phyloP scores from a whole-genome alignment of 768 basidiomycete species.

The Cyclocybe cylindracea region DNA sequence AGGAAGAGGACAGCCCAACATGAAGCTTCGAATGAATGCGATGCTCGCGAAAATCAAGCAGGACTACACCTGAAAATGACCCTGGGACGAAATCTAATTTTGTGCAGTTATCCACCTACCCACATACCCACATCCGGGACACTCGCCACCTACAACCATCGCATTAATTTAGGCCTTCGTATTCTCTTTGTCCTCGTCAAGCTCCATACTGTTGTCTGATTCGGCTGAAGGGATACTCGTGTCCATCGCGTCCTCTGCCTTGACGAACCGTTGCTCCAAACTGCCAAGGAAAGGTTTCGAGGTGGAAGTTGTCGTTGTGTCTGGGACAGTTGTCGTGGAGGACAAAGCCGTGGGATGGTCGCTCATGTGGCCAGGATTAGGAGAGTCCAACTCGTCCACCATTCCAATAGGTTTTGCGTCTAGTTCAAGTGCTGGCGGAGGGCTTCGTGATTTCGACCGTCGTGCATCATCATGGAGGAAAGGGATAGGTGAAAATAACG shows the following conservation, averaged over 20 bases:
- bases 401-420: slow-evolving; percentile 65
- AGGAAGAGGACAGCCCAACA: slow-evolving; percentile 55
- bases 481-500: slow-evolving; percentile 85
- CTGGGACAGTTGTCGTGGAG: slow-evolving; percentile 51
- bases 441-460: slow-evolving; percentile 76
- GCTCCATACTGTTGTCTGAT: slow-evolving; percentile 40
- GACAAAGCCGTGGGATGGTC: slow-evolving; percentile 74
- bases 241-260: slow-evolving; percentile 37
- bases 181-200: slow-evolving; percentile 62
- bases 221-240: slow-evolving; percentile 23
- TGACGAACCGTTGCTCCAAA: slow-evolving; percentile 66
- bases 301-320: slow-evolving; percentile 13
- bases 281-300: slow-evolving; percentile 54
- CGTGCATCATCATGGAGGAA: slow-evolving; percentile 85
- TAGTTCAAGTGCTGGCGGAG: slow-evolving; percentile 67
- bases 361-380: slow-evolving; percentile 81
- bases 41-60: slow-evolving; percentile 86
- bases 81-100: too few relatives aligned
- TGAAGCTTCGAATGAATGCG: slow-evolving; percentile 86
- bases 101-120: background rate
- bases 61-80: slow-evolving; percentile 38
- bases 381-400: slow-evolving; percentile 86
- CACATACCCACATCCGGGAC: slow-evolving; percentile 6
- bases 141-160: slow-evolving; percentile 11
- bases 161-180: slow-evolving; percentile 26